Conservation (phyloP, 768 basidiomycete genomes). For the Calocera viscosa region DNA sequence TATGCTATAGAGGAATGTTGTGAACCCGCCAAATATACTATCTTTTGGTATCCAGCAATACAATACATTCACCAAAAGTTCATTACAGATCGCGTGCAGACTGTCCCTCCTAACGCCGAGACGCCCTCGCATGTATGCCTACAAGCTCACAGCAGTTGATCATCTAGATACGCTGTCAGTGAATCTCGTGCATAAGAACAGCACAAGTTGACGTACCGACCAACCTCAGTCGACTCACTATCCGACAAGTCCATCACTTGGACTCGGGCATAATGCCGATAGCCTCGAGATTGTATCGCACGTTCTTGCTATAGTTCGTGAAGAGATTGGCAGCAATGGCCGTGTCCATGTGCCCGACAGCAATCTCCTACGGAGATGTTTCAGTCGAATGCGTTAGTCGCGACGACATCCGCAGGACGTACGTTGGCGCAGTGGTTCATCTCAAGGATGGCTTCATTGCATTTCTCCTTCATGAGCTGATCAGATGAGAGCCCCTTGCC, state of each 20-base stretch:
- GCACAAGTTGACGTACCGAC: neutral
- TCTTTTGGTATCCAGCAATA: too few relatives aligned
- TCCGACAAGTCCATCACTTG: neutral
- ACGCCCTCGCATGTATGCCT: too few relatives aligned
- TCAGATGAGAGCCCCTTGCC: neutral
- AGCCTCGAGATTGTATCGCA: conserved; percentile 79
- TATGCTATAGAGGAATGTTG: neutral
- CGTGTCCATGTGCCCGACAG: conserved; percentile 62
- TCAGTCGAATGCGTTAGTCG: neutral
- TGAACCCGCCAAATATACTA: too few relatives aligned
- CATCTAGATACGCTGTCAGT: too few relatives aligned
- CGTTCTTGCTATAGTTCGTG: conserved; percentile 82
- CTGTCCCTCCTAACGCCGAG: too few relatives aligned
- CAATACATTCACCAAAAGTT: too few relatives aligned
- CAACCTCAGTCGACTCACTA: neutral
- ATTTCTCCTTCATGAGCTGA: conserved; percentile 56
- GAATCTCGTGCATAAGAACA: neutral
- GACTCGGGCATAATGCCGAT: conserved; percentile 17
- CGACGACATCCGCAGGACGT: conserved; percentile 18
- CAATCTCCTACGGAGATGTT: conserved; percentile 46
- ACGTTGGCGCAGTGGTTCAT: conserved; percentile 83
- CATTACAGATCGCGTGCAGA: too few relatives aligned
- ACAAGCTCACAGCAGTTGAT: too few relatives aligned
- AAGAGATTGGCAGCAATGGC: conserved; percentile 73
- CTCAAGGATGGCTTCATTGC: conserved; percentile 80